Evolutionary conservation across 192 early-diverging fungal species (phyloP).

Genomic region (Linnemannia hyalina): DNA sequence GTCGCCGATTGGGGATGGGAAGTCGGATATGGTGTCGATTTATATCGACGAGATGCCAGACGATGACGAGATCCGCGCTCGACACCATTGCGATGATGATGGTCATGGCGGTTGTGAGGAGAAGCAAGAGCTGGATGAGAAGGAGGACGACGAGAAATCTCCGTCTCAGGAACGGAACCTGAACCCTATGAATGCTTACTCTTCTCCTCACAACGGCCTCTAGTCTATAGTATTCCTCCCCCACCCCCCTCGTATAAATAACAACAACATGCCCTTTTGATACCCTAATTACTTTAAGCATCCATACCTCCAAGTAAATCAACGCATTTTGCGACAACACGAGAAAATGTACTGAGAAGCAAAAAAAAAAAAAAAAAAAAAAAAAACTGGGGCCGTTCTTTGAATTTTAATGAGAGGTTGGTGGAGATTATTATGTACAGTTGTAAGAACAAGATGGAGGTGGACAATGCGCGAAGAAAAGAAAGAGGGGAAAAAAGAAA

Average conservation of each 20-base stretch:
- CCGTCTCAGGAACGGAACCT: background rate
- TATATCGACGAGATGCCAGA: background rate
- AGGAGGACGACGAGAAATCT: background rate
- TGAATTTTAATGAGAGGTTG: background rate
- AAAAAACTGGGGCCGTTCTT: background rate
- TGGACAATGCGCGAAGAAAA: no score
- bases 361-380: background rate
- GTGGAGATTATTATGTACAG: background rate
- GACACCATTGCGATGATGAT: background rate
- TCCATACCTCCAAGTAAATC: background rate
- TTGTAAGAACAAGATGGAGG: background rate
- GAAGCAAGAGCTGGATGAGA: background rate
- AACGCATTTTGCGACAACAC: background rate
- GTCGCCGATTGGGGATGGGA: background rate
- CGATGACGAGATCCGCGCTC: background rate
- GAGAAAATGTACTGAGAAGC: background rate
- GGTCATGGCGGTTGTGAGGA: background rate
- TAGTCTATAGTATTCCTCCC: background rate
- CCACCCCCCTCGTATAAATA: background rate
- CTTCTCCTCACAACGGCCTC: background rate
- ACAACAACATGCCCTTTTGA: background rate
- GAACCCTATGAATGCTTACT: background rate
- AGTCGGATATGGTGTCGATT: slow-evolving; percentile 1
- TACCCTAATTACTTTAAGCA: background rate
- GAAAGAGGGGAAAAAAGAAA: background rate